phyloP scores from a whole-genome alignment of 2,329 filamentous ascomycete species.

The Onygena corvina region DNA sequence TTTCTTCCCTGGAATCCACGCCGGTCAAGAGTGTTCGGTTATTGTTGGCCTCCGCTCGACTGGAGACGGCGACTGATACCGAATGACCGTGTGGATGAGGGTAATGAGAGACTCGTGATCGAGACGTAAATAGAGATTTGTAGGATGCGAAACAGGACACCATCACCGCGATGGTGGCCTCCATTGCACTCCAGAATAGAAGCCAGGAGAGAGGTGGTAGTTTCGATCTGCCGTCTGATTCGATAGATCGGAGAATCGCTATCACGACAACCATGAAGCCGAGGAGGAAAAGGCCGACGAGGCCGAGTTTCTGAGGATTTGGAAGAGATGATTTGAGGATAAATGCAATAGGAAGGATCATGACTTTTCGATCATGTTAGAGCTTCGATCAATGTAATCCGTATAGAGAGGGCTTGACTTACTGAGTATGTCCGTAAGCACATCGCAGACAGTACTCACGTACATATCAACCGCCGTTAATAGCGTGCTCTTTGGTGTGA shows the following conservation, averaged over 20 bases:
- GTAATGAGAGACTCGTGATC: slow-evolving; percentile 6
- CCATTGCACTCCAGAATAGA: slow-evolving; percentile 11
- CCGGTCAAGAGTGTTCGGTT: background rate
- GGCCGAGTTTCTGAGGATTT: slow-evolving; percentile 10
- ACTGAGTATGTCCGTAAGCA: background rate
- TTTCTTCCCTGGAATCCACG: slow-evolving; percentile 3
- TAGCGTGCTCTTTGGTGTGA: background rate
- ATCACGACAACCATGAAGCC: slow-evolving; percentile 9
- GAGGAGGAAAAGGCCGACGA: slow-evolving; percentile 8
- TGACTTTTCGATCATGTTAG: slow-evolving; percentile 3
- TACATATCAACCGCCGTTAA: background rate
- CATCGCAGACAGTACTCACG: background rate
- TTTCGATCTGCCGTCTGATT: background rate
- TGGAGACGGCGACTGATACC: background rate
- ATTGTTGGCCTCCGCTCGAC: background rate
- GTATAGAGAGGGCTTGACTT: background rate
- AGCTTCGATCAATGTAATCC: background rate
- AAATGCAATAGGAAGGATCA: slow-evolving; percentile 10
- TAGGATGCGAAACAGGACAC: slow-evolving; percentile 14
- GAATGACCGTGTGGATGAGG: background rate
- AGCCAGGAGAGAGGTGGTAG: slow-evolving; percentile 10
- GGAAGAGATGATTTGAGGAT: slow-evolving; percentile 10
- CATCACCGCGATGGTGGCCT: slow-evolving; percentile 11
- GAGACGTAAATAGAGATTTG: slow-evolving; percentile 12
- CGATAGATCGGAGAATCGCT: slow-evolving; percentile 9